Evolutionary conservation across 257 asterid species (phyloP), one percentile per base, ranked within the genome.

Genomic region (Nicotiana sylvestris): DNA sequence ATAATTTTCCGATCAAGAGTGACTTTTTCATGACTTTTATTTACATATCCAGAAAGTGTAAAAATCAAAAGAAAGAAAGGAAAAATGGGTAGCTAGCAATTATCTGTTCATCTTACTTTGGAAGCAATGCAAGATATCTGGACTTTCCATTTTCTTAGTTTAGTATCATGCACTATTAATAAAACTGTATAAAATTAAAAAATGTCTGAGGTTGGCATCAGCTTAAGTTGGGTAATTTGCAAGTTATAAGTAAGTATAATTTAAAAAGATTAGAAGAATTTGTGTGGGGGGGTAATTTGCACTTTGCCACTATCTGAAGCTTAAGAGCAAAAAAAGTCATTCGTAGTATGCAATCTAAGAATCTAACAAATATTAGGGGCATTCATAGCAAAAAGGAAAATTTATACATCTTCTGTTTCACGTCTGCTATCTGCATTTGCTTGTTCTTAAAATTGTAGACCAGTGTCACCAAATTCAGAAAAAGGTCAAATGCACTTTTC

Each of bases 291-390:
- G 16, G 66, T 0, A 3, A 12, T 72, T 46, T 46, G 39, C 17
- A 51, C 37, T 72, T 72, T 74, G 79, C 79, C 62, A 6, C 62
- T 6, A 6, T 49, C 7, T 49, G 79, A 74, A 74, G 62, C 15
- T 49, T 74, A 27, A 27, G 43, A 74, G 39, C 4, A 2, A 74
- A 27, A 21, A 74, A 74, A 49, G 43, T 74, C 39, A 49, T 49
- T 74, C 39, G 57, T 72, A 49, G 15, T 46, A 25, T 72, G 79
- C n/a, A 72, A 72, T 72, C 10, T 72, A 72, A 70, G 78, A 46
- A 72, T 72, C 79, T 74, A 46, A 49, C 79, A 74, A 74, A 25
- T 74, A 74, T 74, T 74, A 74, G 79, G 7, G 61, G 12, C 39
- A 46, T 74, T 49, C 7, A 74, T 72, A 25, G 25, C 62, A 49